Evolutionary conservation across 345 rosid species (phyloP).

Genomic region (Odontarrhena argentea): DNA sequence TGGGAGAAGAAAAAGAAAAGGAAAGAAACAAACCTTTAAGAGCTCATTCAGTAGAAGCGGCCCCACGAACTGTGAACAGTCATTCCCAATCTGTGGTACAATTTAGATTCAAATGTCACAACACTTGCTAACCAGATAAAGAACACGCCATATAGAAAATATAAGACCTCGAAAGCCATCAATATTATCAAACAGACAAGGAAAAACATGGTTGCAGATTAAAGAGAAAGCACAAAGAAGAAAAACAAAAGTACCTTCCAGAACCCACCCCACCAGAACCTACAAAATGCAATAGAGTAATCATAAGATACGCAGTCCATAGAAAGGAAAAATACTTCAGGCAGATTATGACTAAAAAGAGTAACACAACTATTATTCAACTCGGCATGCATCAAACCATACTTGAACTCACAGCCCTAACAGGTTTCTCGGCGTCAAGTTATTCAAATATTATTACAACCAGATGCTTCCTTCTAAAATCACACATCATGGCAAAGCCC

Average conservation of each 20-base stretch:
- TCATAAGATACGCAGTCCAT: constrained; percentile 25
- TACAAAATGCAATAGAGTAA: constrained; percentile 43
- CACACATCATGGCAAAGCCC: constrained; percentile 16
- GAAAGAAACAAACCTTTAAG: constrained; percentile 63
- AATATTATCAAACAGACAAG: constrained; percentile 13
- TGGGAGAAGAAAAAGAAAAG: neutral
- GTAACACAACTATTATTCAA: constrained; percentile 6
- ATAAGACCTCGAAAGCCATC: constrained; percentile 7
- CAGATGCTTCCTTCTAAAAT: neutral
- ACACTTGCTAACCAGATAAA: constrained; percentile 27
- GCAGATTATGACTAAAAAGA: constrained; percentile 15
- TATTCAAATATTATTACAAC: constrained; percentile 6
- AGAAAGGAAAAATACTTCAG: constrained; percentile 2
- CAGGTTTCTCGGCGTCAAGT: constrained; percentile 20
- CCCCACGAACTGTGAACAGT: constrained; percentile 92
- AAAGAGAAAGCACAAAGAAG: neutral
- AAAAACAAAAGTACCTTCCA: constrained; percentile 77
- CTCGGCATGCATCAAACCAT: constrained; percentile 24
- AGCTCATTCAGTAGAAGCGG: constrained; percentile 84
- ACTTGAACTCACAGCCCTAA: constrained; percentile 9
- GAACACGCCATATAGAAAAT: constrained; percentile 17
- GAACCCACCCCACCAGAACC: constrained; percentile 99
- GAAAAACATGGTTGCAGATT: neutral
- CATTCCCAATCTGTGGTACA: constrained; percentile 76
- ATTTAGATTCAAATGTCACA: constrained; percentile 19